Base-by-base conservation (phyloP, 805 yeast genomes). In the Saccharomyces kudriavzevii region DNA sequence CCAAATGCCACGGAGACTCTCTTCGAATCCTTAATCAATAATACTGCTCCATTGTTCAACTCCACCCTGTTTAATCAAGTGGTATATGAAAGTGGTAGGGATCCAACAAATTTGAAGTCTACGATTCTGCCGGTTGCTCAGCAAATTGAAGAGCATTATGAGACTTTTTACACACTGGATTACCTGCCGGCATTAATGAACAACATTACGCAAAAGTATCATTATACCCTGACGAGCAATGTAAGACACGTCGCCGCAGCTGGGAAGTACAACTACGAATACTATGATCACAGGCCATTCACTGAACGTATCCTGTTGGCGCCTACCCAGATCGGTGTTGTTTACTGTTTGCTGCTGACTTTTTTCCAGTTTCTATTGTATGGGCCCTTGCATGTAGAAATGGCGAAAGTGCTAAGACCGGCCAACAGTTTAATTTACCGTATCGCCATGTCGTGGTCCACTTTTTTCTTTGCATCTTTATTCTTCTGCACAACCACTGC, bases 261-360 rank as follows among this genome's bases (percentile, higher is more conserved):
- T 58, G 26, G 75, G 75, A n/a, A 67, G 76, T 17, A 55, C 53
- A 48, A 56, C 0, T 71, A 79, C 53, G 35, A 57, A 0, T 66
- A 57, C 46, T 47, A 62, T 3, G 89, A 86, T 61, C 66, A 73
- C 50, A 71, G 74, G 17, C 86, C 87, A 1, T 73, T 71, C 51
- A 65, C 67, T 0, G 71, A 81, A 60, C 72, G 79, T 2, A 80
- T 80, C 5, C 63, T 83, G n/a, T 58, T 77, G 40, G 89, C 90
- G 0, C 89, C 90, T 4, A 68, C 81, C 1, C 92, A 87, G 67
- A 83, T 87, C 56, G 95, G 95, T 51, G 75, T 85, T 55, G 84
- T 88, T 65, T 87, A 81, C 64, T 72, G 84, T 63, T 76, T 87
- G 58, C 82, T 87, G 63, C 67, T 86, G 52, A 81, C 94, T 3